Base-by-base conservation (phyloP, 345 rosid species). In the Microcos paniculata region DNA sequence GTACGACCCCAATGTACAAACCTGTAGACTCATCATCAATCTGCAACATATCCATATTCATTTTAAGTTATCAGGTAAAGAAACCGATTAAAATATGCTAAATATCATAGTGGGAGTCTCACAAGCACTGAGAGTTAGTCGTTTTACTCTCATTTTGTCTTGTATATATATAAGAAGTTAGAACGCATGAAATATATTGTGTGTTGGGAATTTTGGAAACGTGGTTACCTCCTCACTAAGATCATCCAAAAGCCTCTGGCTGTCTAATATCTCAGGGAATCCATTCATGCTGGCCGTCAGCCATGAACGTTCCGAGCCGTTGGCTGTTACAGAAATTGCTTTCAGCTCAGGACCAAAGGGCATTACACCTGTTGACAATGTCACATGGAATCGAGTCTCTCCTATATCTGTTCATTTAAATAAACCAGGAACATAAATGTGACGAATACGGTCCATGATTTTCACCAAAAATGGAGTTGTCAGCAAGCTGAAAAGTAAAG, bases 1-100 rank as follows among this genome's bases (percentile, higher is more conserved):
- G 88, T 35, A 82, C 70, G 24, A 94, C 91, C 45, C 95, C 91
- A 8, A 94, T 82, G 77, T 84, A 91, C 42, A 85, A 68, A 62
- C 85, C 89, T 65, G 80, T 57, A 59, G 51, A 15, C 0, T 24
- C 64, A 40, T 69, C 73, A 26, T 71, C 75, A 51, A 55, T 23
- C 75, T 55, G 63, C 64, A 14, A 7, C n/a, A 71, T 35, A 31
- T 42, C 14, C 19, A 38, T 35, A 38, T 30, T 30, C 35, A 26
- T 11, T 57, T 24, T 4, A 11, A 24, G 18, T 33, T 1, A 62
- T 35, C 45, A 35, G 26, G 46, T 35, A 31, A 6, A 1, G n/a
- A 31, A 62, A 30, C 21, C 19, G 15, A 62, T 30, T 62, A 16
- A 62, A 13, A 16, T 26, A 4, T 13, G 33, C 28, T 2, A 58